Conservation (phyloP, 495 filamentous ascomycete genomes). For the Penicillium manginii region DNA sequence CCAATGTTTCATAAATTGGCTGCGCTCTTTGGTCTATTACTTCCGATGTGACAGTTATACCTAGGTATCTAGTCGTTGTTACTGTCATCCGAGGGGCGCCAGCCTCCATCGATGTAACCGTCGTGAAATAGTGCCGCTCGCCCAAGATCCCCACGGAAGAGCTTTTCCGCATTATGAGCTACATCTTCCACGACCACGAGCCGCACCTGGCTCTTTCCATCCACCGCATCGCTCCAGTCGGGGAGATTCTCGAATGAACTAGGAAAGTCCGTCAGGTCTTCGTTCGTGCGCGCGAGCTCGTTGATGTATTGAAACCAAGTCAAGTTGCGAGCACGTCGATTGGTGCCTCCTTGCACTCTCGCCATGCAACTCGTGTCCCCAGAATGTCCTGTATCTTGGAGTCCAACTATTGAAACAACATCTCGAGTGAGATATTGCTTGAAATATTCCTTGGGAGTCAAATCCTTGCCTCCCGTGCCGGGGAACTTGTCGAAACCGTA, state of each 20-base stretch:
- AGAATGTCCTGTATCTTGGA: constrained; percentile 15
- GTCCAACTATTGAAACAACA: constrained; percentile 19
- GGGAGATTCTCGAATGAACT: constrained; percentile 17
- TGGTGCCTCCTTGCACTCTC: constrained; percentile 15
- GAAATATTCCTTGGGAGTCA: constrained; percentile 24
- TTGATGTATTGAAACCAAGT: constrained; percentile 25
- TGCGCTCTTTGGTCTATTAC: background rate
- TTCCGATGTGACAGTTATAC: background rate
- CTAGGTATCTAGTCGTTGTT: no score
- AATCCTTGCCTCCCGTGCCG: constrained; percentile 13
- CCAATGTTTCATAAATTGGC: no score
- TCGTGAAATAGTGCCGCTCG: constrained; percentile 16
- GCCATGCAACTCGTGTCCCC: constrained; percentile 24
- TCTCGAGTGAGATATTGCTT: constrained; percentile 20
- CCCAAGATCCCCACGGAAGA: constrained; percentile 18
- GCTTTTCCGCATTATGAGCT: constrained; percentile 18
- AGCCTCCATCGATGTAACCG: constrained; percentile 14
- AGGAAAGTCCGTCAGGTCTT: constrained; percentile 20
- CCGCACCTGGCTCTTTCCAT: constrained; percentile 19
- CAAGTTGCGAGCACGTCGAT: constrained; percentile 21
- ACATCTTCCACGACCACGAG: constrained; percentile 20
- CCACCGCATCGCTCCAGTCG: constrained; percentile 21
- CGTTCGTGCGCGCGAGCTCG: constrained; percentile 19
- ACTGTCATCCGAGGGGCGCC: background rate
- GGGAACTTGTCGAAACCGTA: constrained; percentile 24